phyloP scores from a whole-genome alignment of 169 alveolate genomes.

The Eimeria necatrix region DNA sequence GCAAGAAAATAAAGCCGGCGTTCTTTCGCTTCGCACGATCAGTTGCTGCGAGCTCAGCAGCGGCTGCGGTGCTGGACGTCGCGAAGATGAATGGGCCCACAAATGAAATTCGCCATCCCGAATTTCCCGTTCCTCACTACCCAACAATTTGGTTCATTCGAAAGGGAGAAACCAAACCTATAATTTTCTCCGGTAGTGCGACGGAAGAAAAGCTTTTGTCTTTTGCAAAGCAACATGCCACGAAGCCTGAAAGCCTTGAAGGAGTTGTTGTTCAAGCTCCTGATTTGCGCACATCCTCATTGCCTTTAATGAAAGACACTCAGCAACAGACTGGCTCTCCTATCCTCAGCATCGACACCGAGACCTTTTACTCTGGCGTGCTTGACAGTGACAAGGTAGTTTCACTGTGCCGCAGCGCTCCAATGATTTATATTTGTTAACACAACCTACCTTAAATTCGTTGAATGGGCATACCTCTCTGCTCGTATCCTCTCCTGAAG shows the following conservation, averaged over 20 bases:
- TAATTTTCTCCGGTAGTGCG: constrained; percentile 47
- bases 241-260: constrained; percentile 31
- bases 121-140: constrained; percentile 52
- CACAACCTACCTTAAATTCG: too few species aligned
- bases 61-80: constrained; percentile 66
- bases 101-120: constrained; percentile 48
- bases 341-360: constrained; percentile 35
- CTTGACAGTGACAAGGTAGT: constrained; percentile 44
- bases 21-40: constrained; percentile 85
- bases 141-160: constrained; percentile 76
- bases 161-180: constrained; percentile 40
- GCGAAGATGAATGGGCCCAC: constrained; percentile 80
- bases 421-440: too few species aligned
- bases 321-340: neutral
- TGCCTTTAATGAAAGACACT: neutral
- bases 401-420: too few species aligned
- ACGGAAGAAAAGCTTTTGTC: constrained; percentile 53
- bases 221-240: constrained; percentile 51
- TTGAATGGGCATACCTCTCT: too few species aligned
- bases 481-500: neutral
- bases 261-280: neutral
- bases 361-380: constrained; percentile 25
- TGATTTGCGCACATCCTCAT: neutral
- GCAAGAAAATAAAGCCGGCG: constrained; percentile 95
- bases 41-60: constrained; percentile 56